Evolutionary conservation across 2,329 filamentous ascomycete genomes (phyloP).

Genomic region (Dactylellina parvicollis): DNA sequence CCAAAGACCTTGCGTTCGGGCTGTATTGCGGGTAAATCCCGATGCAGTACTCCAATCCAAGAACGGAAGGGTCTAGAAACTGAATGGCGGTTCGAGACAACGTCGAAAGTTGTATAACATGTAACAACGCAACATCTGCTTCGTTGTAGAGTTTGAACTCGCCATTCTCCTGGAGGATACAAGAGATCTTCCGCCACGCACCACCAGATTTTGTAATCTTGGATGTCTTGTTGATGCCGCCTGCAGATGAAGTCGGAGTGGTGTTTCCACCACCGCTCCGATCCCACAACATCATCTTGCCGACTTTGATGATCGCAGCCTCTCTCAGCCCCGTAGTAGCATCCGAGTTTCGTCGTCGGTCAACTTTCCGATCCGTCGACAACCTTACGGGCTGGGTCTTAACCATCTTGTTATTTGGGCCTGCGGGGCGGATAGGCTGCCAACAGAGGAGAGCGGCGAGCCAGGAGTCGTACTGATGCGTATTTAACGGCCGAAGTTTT

Average conservation of each 20-base stretch:
- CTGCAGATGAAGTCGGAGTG: constrained; percentile 58
- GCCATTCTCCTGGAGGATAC: constrained; percentile 92
- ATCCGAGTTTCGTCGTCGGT: constrained; percentile 65
- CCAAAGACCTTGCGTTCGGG: constrained; percentile 73
- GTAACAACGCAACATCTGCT: constrained; percentile 80
- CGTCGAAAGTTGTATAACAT: constrained; percentile 85
- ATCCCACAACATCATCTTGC: constrained; percentile 90
- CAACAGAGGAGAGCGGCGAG: constrained; percentile 82
- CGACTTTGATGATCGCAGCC: constrained; percentile 91
- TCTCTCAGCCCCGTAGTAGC: constrained; percentile 70
- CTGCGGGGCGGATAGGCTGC: constrained; percentile 76
- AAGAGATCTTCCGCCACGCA: constrained; percentile 87
- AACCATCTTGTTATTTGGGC: constrained; percentile 67
- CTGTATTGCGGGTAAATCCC: constrained; percentile 95
- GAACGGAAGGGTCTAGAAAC: constrained; percentile 84
- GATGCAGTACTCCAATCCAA: constrained; percentile 93
- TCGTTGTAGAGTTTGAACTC: constrained; percentile 91
- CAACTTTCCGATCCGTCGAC: constrained; percentile 59
- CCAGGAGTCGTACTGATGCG: constrained; percentile 79
- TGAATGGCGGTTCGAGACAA: constrained; percentile 90
- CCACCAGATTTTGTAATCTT: constrained; percentile 39
- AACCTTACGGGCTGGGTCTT: constrained; percentile 64
- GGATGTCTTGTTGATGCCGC: constrained; percentile 54
- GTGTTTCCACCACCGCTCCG: constrained; percentile 68
- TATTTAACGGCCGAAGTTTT: constrained; percentile 71